Evolutionary conservation across 192 early-diverging fungal genomes (phyloP), one percentile per base, ranked within the genome.

Genomic region (Backusella sp.): DNA sequence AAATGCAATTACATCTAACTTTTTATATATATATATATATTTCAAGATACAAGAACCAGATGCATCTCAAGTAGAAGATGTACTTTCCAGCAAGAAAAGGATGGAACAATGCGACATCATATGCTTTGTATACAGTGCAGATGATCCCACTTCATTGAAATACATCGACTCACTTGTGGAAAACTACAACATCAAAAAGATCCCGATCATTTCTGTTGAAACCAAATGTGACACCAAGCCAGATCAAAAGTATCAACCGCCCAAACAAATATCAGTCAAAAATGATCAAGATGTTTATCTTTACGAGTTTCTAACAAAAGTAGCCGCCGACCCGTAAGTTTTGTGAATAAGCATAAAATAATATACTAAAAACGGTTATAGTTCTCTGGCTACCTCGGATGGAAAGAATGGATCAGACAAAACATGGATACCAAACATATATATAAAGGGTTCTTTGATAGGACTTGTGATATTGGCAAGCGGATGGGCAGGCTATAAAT

Each of bases 171-270:
- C 91, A 14, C 75, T 99, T 73, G 77, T 93, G 93, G 91, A 90
- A 81, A 91, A 92, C 68, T 97, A 92, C 77, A 87, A 95, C 59
- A 79, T 98, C 28, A 94, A 94, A 7, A 83, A 91, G 77, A 76
- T 97, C 56, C 97, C 98, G 0, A 87, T 88, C 26, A 91, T 98
- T 3, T 96, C 96, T 86, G 94, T 99, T 53, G 96, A 96, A 2
- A 97, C 96, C 37, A 97, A 98, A 74, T 93, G 94, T 75, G 98
- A 99, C 66, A 83, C 90, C 28, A 96, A 99, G 78, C 82, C 94
- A 21, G 96, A 97, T 0, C 84, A 49, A 49, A 49, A 49, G 19
- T 49, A 73, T 69, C 85, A 76, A 80, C 84, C 94, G 15, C 98
- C 98, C n/a, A 84, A 98, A 7, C 92, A 92, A 76, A 90, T 99